Percentiles rank a stretch among this genome's conserved stretches.
Evolutionary conservation across 2,329 filamentous ascomycete genomes (phyloP).

Genomic region (Aspergillus sp.): DNA sequence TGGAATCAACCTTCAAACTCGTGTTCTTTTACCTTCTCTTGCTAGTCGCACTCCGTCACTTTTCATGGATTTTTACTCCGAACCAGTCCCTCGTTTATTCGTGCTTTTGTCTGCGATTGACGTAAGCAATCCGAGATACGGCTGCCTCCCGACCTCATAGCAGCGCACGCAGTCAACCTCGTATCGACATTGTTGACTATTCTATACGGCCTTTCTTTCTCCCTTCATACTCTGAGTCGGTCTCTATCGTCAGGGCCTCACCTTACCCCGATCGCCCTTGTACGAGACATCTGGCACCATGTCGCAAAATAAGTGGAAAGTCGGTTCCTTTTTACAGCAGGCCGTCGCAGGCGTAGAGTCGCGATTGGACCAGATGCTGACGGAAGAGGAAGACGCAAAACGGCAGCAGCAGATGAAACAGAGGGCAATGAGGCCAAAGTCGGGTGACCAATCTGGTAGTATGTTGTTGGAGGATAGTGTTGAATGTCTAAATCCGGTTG

Average conservation of each 20-base stretch:
- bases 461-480: conserved; percentile 16
- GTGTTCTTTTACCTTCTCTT: background rate
- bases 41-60: background rate
- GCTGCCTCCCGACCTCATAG: conserved; percentile 4
- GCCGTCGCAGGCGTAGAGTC: conserved; percentile 94
- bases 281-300: conserved; percentile 21
- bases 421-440: conserved; percentile 30
- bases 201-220: background rate
- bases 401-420: conserved; percentile 23
- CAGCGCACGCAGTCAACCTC: conserved; percentile 15
- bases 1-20: conserved; percentile 8
- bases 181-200: conserved; percentile 4
- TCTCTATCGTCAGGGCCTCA: background rate
- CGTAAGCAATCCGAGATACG: background rate
- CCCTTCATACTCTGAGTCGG: background rate
- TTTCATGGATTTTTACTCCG: conserved; percentile 9
- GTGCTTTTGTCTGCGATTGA: conserved; percentile 9
- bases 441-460: conserved; percentile 41
- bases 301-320: conserved; percentile 64
- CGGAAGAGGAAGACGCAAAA: conserved; percentile 61
- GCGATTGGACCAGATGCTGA: conserved; percentile 84
- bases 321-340: conserved; percentile 70
- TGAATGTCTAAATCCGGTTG: background rate
- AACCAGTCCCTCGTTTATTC: conserved; percentile 11
- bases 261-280: too few relatives aligned